Evolutionary conservation across 495 filamentous ascomycete species (phyloP), one percentile per base, ranked within the genome.

Genomic region (Aspergillus asperescens): DNA sequence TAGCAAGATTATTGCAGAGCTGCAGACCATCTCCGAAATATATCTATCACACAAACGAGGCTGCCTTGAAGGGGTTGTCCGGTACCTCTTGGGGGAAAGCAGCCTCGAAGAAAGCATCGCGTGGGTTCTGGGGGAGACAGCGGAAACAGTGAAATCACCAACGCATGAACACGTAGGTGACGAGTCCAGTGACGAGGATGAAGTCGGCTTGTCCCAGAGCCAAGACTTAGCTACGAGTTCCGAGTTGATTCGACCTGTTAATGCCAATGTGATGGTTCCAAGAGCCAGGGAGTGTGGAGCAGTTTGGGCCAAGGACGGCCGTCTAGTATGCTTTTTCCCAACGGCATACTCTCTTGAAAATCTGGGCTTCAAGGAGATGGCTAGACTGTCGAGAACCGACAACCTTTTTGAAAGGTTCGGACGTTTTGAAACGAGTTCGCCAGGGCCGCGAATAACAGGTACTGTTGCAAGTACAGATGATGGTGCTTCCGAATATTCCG

Each of bases 341-440:
- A 84, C 86, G 19, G 77, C 74, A 29, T 79, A 80, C 10, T 60
- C 89, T 10, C 76, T 90, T 22, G 77, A 84, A 29, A 74, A 84
- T 7, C 64, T 84, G 18, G 74, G 77, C 4, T 80, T 85, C 34
- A 77, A 77, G 37, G 79, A 81, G 52, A 80, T 75, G 58, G 83
- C 83, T 19, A 75, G 82, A 34, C 54, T 72, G 10, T 78, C 79
- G 0, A 80, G 79, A 60, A 80, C 77, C 41, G 81, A 85, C 42
- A 84, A 81, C 48, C 81, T 85, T 6, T 96, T 96, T 73, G 89
- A 92, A 55, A 83, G 84, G 2, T 96, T 96, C 72, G 90, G 90
- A n/a, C 82, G 89, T 20, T 70, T 96, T 46, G 75, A 70, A 60
- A 84, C 69, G 60, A 78, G 58, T 65, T 83, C 70, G 37, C 76